A percentile compares a stretch with the other conserved stretches of the same genome.
Conservation (phyloP, 108 stramenopile genomes). For the Conticribra guillardii region DNA sequence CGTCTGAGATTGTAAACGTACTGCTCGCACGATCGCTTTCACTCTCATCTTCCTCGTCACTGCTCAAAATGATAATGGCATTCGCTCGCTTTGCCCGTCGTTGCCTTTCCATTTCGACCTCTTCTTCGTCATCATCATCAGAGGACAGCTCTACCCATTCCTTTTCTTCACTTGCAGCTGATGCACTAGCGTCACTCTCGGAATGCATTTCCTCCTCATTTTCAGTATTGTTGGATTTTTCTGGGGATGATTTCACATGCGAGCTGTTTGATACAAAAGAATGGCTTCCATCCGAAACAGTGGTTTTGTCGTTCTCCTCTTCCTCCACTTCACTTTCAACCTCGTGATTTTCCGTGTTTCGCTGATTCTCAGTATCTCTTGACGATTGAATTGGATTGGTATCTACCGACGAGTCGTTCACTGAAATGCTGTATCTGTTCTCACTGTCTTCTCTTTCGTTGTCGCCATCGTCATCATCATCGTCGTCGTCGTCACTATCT, state of each 20-base stretch:
- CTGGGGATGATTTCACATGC: too few species aligned
- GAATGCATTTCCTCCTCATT: not conserved
- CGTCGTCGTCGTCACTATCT: constrained; percentile 26
- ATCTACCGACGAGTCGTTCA: not conserved
- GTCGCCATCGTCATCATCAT: constrained; percentile 14
- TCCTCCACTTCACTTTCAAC: not conserved
- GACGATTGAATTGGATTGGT: not conserved
- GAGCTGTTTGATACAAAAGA: not conserved
- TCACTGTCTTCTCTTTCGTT: not conserved
- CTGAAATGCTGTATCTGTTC: not conserved
- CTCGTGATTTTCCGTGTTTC: too few species aligned
- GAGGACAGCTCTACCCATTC: constrained; percentile 42
- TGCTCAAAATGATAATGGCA: constrained; percentile 51
- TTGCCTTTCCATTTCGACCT: not conserved
- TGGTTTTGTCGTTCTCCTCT: not conserved
- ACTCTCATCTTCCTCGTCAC: constrained; percentile 47
- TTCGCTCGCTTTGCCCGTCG: constrained; percentile 40
- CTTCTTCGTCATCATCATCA: constrained; percentile 33
- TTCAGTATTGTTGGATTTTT: not conserved
- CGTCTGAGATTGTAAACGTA: constrained; percentile 22
- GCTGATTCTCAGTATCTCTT: too few species aligned
- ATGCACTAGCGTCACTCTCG: constrained; percentile 10
- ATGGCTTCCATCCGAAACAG: not conserved
- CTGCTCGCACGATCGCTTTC: constrained; percentile 33
- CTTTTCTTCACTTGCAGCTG: constrained; percentile 22